Percentiles rank a stretch among this genome's conserved stretches.
phyloP scores from a whole-genome alignment of 768 basidiomycete species.

The Suillus subalutaceus region DNA sequence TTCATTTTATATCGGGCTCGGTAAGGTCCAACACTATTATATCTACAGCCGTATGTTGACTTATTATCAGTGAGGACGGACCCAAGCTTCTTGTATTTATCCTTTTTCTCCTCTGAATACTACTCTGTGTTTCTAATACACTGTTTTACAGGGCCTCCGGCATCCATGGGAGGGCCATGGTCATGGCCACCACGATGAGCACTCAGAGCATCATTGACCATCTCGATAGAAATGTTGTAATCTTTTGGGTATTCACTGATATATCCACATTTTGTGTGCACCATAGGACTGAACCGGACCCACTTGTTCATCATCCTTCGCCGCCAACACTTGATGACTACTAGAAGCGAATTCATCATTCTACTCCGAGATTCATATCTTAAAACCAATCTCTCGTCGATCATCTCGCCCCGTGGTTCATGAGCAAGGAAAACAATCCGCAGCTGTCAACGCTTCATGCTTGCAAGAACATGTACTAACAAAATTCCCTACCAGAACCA shows the following conservation, averaged over 20 bases:
- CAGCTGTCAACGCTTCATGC: background rate
- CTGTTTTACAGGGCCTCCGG: slow-evolving; percentile 48
- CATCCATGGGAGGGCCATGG: slow-evolving; percentile 72
- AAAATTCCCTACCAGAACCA: background rate
- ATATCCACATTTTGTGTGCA: background rate
- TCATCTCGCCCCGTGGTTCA: background rate
- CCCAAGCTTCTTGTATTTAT: slow-evolving; percentile 65
- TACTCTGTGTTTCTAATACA: background rate
- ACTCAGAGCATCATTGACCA: slow-evolving; percentile 42
- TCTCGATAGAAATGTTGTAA: slow-evolving; percentile 19
- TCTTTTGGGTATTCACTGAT: background rate
- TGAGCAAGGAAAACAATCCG: background rate
- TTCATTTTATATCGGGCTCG: slow-evolving; percentile 96
- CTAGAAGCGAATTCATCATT: background rate
- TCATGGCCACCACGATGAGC: slow-evolving; percentile 43
- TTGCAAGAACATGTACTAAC: background rate
- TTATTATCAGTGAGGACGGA: slow-evolving; percentile 65
- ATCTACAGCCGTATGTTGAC: slow-evolving; percentile 3
- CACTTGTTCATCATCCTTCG: background rate
- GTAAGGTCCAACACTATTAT: slow-evolving; percentile 48
- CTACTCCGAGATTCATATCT: background rate
- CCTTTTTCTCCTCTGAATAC: slow-evolving; percentile 2
- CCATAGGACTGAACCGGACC: background rate
- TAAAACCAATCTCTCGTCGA: background rate
- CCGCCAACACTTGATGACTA: background rate